Conservation (phyloP, 2,329 filamentous ascomycete genomes). For the Alternaria infectoria region DNA sequence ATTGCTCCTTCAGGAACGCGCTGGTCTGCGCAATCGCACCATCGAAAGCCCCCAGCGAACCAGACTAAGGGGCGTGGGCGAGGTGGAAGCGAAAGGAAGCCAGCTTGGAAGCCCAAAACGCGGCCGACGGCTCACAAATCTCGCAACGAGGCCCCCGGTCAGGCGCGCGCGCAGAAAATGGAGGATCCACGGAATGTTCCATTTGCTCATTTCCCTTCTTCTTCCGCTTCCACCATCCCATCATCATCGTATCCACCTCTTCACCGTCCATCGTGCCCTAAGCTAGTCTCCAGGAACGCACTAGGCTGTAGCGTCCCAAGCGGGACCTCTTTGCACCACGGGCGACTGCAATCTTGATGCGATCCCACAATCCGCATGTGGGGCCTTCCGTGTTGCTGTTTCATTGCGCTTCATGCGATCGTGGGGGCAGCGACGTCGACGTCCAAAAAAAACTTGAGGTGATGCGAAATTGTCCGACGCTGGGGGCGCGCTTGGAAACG, state of each 20-base stretch:
- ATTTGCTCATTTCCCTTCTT: slow-evolving; percentile 9
- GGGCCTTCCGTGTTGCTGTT: slow-evolving; percentile 9
- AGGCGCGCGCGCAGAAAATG: neutral
- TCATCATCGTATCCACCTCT: slow-evolving; percentile 6
- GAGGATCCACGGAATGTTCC: slow-evolving; percentile 13
- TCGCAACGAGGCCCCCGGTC: neutral
- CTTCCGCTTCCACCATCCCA: slow-evolving; percentile 6
- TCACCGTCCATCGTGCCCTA: slow-evolving; percentile 4
- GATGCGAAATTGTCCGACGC: slow-evolving; percentile 9
- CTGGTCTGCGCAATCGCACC: neutral
- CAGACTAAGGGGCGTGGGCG: slow-evolving; percentile 2
- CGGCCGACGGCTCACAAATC: neutral
- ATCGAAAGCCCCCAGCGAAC: neutral
- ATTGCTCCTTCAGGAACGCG: slow-evolving; percentile 1
- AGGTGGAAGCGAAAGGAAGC: neutral
- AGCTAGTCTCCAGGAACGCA: neutral
- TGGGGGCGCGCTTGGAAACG: neutral
- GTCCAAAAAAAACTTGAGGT: neutral
- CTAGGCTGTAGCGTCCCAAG: slow-evolving; percentile 8
- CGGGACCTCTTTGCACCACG: neutral
- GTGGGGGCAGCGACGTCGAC: neutral
- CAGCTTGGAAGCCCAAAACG: neutral
- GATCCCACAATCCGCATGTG: slow-evolving; percentile 6
- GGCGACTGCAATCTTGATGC: slow-evolving; percentile 4
- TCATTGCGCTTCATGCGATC: slow-evolving; percentile 14